phyloP scores from a whole-genome alignment of 2,329 filamentous ascomycete genomes.

The Paradendryphiella salina region DNA sequence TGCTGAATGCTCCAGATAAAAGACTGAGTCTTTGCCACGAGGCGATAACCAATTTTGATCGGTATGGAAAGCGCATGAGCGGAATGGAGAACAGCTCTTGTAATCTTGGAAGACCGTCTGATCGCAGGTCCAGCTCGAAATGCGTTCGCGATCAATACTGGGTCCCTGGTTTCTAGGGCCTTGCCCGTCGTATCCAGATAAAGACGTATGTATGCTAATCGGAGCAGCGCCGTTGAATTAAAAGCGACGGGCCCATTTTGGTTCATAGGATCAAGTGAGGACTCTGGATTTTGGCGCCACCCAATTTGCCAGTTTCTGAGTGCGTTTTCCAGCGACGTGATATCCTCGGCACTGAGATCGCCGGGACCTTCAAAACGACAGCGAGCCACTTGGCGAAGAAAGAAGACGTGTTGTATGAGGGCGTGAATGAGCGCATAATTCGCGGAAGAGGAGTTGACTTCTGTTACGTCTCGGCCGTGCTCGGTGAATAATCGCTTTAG shows the following conservation, averaged over 20 bases:
- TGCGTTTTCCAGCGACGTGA: conserved; percentile 50
- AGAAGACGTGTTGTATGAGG: conserved; percentile 71
- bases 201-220: conserved; percentile 65
- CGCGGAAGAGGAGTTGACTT: conserved; percentile 50
- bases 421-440: conserved; percentile 74
- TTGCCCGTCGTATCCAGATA: conserved; percentile 68
- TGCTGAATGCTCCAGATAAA: conserved; percentile 50
- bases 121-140: conserved; percentile 63
- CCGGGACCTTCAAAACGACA: conserved; percentile 40
- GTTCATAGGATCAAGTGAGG: conserved; percentile 55
- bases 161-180: conserved; percentile 67
- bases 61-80: conserved; percentile 70
- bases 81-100: conserved; percentile 67
- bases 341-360: conserved; percentile 46
- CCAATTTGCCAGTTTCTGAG: conserved; percentile 48
- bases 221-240: conserved; percentile 65
- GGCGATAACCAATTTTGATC: conserved; percentile 57
- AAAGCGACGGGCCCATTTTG: conserved; percentile 66
- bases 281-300: conserved; percentile 49
- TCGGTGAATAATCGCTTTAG: conserved; percentile 42
- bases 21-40: conserved; percentile 47
- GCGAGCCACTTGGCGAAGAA: conserved; percentile 60
- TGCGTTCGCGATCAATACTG: conserved; percentile 62
- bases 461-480: conserved; percentile 38
- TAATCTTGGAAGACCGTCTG: conserved; percentile 62